These are phyloP conservation scores for Excoecaria agallocha DNA, from an alignment of 345 rosid genomes.

Conservation along the genomic window DNA sequence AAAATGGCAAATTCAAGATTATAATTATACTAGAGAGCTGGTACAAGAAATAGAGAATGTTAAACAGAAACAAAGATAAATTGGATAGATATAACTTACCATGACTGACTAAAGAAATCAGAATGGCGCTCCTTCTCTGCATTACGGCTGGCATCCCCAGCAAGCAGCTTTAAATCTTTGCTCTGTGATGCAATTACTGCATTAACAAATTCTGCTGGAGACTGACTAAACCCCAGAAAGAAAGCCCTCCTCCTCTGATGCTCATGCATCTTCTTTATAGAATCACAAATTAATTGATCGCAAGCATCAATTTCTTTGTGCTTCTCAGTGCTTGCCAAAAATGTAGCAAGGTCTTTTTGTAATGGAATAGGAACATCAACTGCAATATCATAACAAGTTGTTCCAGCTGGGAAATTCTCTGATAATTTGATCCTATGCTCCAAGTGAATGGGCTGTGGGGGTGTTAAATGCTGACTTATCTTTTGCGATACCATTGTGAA, in stretches of 20 bases:
- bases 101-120: slow-evolving; percentile 51
- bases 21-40: not conserved
- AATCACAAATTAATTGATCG: slow-evolving; percentile 40
- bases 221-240: slow-evolving; percentile 59
- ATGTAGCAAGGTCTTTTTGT: slow-evolving; percentile 44
- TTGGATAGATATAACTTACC: slow-evolving; percentile 27
- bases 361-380: slow-evolving; percentile 54
- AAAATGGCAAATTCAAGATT: not conserved
- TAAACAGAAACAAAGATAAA: not conserved
- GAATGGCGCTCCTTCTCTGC: slow-evolving; percentile 41
- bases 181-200: slow-evolving; percentile 51
- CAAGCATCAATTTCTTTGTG: slow-evolving; percentile 48
- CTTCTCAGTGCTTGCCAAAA: slow-evolving; percentile 41
- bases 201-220: slow-evolving; percentile 56
- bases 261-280: slow-evolving; percentile 49
- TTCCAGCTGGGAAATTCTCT: slow-evolving; percentile 48
- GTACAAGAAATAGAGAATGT: not conserved
- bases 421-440: slow-evolving; percentile 59
- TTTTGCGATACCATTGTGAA: slow-evolving; percentile 47
- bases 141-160: slow-evolving; percentile 43
- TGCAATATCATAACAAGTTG: slow-evolving; percentile 52
- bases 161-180: slow-evolving; percentile 53
- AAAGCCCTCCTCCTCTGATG: slow-evolving; percentile 53
- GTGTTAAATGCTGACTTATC: slow-evolving; percentile 46
- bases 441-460: slow-evolving; percentile 53